Base-by-base conservation (phyloP, 495 filamentous ascomycete species). In the Aspergillus carlsbadensis region DNA sequence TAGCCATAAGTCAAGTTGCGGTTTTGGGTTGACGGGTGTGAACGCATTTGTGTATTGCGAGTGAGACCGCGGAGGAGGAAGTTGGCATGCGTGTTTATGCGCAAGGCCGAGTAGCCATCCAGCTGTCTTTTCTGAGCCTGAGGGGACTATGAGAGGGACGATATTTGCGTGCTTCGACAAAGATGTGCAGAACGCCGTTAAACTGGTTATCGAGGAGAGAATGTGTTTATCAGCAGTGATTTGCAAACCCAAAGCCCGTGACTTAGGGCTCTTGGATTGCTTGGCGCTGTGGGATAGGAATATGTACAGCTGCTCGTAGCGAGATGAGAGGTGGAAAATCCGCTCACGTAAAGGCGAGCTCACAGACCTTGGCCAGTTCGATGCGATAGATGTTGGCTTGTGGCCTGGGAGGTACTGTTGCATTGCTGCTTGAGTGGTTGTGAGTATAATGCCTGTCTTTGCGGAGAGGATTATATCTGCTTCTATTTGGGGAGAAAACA, bases 401-500 rank as follows among this genome's bases (percentile, higher is more conserved):
- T 84, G 77, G 1, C 87, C 89, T 0, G 90, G 89, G 0, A 90
- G 73, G 26, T 77, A 69, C 44, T 79, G 78, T 62, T 96, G 91
- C 31, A 87, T 89, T 46, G 89, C 82, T 58, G 85, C 83, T 58
- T 92, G 84, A 6, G 91, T 74, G 1, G 85, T 89, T 10, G 89
- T 89, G 6, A 87, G 63, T 10, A 95, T 63, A 13, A 96, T 71
- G 1, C 88, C 90, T 0, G 82, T 87, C 2, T 74, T 73, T 0
- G 90, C 85, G 0, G 90, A 91, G 41, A 92, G 58, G 29, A 88
- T 83, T 13, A 96, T 58, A 65, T 96, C 92, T 10, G 89, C 89
- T 68, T 96, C 91, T 17, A 21, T 20, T 20, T 51, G 45, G 35
- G 40, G 49, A 14, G 31, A 3, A n/a, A 37, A 10, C 20, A 14